Base-by-base conservation (phyloP, 176 grass and related monocot genomes). In the Urochloa ruziziensis region DNA sequence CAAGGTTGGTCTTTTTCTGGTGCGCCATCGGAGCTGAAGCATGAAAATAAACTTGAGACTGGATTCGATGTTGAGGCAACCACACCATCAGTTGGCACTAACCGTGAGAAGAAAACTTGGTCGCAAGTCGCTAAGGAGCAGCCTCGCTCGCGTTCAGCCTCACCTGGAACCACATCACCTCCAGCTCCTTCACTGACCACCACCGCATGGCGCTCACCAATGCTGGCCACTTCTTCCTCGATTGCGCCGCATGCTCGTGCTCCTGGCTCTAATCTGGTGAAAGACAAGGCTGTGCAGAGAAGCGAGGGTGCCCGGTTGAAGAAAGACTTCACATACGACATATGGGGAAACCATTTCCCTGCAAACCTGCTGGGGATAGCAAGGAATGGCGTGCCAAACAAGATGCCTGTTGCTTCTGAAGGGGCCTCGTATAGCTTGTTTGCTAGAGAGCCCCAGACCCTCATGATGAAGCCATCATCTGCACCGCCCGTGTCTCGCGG, bases 331-430 rank as follows among this genome's bases (percentile, higher is more conserved):
- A 87, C 77, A 14, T 98, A 98, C 51, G 89, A 98, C 81, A 98
- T 98, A n/a, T 98, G 96, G 96, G 96, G 91, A 39, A 77, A 98
- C 84, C 85, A 95, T 86, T 95, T 98, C 62, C 85, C 93, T 37
- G 86, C 87, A 16, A 80, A 83, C 83, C 80, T 93, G 44, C 75
- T 95, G 61, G 87, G 85, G 28, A 84, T 68, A 82, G 84, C 73
- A 80, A 91, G 75, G 87, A 81, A 92, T 56, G 79, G 72, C 6
- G 28, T 15, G 21, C 72, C 82, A 51, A 52, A 40, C 84, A 88
- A 83, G 70, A 62, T 73, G 73, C 77, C 80, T 84, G 85, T 75
- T 86, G 90, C 90, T 90, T 92, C 90, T 83, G 96, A 93, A 88
- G 89, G 91, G 69, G 83, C 80, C 86, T 90, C 89, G 37, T 82